Percentiles rank a stretch among this genome's conserved stretches.
phyloP scores from a whole-genome alignment of 768 basidiomycete species.

The Suillus sp. region DNA sequence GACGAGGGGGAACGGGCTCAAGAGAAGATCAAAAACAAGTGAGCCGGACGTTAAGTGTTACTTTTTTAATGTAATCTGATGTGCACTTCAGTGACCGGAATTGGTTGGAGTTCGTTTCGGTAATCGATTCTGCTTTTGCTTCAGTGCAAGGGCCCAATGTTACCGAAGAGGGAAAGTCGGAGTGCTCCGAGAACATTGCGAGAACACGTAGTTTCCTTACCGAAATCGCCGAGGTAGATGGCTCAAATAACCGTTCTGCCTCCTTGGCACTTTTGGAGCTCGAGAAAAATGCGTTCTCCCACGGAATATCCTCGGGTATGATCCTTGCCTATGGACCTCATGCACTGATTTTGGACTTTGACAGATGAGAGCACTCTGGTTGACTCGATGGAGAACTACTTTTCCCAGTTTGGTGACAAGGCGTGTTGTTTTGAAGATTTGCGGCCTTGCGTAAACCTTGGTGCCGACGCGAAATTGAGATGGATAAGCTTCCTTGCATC shows the following conservation, averaged over 20 bases:
- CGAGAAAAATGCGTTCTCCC: constrained; percentile 56
- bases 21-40: constrained; percentile 63
- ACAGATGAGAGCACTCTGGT: constrained; percentile 49
- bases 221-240: constrained; percentile 63
- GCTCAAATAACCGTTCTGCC: constrained; percentile 71
- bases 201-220: constrained; percentile 55
- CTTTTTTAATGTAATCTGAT: constrained; percentile 24
- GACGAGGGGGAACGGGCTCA: constrained; percentile 68
- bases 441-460: constrained; percentile 59
- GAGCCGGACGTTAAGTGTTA: constrained; percentile 15
- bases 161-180: constrained; percentile 39
- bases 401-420: constrained; percentile 74
- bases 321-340: background rate
- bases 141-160: constrained; percentile 33
- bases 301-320: constrained; percentile 52
- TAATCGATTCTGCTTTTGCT: constrained; percentile 68
- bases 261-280: constrained; percentile 76
- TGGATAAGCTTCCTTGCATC: constrained; percentile 59
- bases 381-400: constrained; percentile 63
- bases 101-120: constrained; percentile 80
- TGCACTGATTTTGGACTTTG: constrained; percentile 9
- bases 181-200: constrained; percentile 41
- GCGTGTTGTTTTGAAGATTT: constrained; percentile 88
- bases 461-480: constrained; percentile 45
- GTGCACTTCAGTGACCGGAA: constrained; percentile 67